Conservation (phyloP, 2,329 filamentous ascomycete genomes). For the Trichoderma koningii region DNA sequence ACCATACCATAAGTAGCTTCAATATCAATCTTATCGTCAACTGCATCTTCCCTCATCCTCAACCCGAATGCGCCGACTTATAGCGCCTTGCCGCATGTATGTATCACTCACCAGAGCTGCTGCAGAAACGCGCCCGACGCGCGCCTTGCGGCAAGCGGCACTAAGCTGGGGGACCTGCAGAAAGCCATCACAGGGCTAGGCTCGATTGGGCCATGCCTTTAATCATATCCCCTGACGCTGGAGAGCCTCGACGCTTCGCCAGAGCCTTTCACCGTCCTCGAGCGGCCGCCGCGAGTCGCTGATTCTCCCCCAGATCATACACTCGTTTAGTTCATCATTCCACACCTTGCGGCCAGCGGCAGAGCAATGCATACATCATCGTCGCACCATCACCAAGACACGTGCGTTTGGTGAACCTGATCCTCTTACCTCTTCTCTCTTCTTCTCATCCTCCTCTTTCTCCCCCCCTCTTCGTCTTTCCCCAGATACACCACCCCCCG, state of each 20-base stretch:
- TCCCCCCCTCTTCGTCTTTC: neutral
- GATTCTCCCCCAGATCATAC: neutral
- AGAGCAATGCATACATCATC: conserved; percentile 19
- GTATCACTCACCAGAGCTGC: neutral
- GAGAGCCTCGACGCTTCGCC: conserved; percentile 10
- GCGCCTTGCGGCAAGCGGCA: neutral
- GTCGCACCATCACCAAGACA: conserved; percentile 2
- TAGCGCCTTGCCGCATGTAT: too few species aligned
- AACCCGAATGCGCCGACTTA: too few species aligned
- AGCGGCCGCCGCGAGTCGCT: neutral
- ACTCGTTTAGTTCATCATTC: neutral
- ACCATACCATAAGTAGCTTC: too few species aligned
- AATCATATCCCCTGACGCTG: conserved; percentile 26
- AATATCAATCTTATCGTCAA: too few species aligned
- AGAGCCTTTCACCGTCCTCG: conserved; percentile 1
- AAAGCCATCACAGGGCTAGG: conserved; percentile 7
- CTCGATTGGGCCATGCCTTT: conserved; percentile 3
- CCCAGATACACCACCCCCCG: conserved; percentile 13
- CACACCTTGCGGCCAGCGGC: neutral
- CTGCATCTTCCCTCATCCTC: too few species aligned
- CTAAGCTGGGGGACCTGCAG: conserved; percentile 19
- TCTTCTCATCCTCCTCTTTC: too few species aligned
- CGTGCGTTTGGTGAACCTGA: conserved; percentile 5
- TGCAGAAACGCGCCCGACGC: conserved; percentile 20
- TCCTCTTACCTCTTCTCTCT: neutral